phyloP scores from a whole-genome alignment of 768 basidiomycete genomes.

The Rhizopogon vinicolor region DNA sequence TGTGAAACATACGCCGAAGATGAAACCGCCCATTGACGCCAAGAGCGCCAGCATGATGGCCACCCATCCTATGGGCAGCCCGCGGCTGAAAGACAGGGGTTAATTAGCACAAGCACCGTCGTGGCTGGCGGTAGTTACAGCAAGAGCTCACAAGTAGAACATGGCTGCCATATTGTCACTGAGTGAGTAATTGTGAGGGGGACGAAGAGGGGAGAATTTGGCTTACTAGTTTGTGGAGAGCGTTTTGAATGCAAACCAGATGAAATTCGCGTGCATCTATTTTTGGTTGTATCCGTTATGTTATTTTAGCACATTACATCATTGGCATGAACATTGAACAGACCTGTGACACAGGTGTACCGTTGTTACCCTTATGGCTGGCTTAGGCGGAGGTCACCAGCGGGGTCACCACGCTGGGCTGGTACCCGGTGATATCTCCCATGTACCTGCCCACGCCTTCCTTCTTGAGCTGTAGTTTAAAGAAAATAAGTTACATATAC shows the following conservation, averaged over 20 bases:
- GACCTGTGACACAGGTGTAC: too few relatives aligned
- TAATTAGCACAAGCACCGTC: neutral
- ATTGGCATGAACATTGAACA: too few relatives aligned
- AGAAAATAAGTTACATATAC: too few relatives aligned
- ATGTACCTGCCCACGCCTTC: too few relatives aligned
- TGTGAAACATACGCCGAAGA: constrained; percentile 38
- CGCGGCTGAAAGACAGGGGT: constrained; percentile 34
- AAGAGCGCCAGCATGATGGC: constrained; percentile 64
- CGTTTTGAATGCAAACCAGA: neutral
- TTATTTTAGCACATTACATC: too few relatives aligned
- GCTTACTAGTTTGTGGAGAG: neutral
- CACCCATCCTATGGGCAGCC: constrained; percentile 56
- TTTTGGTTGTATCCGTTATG: neutral
- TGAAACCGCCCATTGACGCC: constrained; percentile 70
- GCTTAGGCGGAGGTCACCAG: too few relatives aligned
- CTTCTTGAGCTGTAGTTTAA: too few relatives aligned
- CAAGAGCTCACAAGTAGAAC: constrained; percentile 12
- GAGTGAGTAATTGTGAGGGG: neutral
- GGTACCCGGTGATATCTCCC: too few relatives aligned
- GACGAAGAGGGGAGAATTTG: neutral
- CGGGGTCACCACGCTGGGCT: too few relatives aligned
- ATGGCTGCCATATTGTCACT: constrained; percentile 6
- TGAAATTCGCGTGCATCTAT: neutral
- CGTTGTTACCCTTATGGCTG: too few relatives aligned
- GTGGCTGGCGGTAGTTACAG: neutral